A percentile compares a stretch with the other conserved stretches of the same genome.
Conservation (phyloP, 2,329 filamentous ascomycete species). For the Ilyonectria mors-panacis region DNA sequence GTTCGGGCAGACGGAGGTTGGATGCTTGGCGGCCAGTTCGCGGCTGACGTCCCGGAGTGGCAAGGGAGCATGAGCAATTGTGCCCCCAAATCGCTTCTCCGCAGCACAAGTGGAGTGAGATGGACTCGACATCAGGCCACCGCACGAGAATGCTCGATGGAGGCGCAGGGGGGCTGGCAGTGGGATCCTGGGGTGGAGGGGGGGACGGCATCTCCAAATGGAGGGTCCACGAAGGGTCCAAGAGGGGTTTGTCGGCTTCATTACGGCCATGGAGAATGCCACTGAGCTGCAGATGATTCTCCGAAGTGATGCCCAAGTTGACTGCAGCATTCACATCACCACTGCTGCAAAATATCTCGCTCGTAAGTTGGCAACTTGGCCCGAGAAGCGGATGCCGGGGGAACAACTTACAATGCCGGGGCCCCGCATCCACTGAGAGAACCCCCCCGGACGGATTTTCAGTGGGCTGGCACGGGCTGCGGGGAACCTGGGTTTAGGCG, state of each 20-base stretch:
- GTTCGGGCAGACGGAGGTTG: conserved; percentile 32
- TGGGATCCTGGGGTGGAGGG: conserved; percentile 9
- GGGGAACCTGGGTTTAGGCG: conserved; percentile 30
- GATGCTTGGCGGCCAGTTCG: conserved; percentile 17
- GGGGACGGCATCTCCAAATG: not conserved
- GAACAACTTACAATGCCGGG: conserved; percentile 9
- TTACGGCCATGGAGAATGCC: not conserved
- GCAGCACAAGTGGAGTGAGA: conserved; percentile 27
- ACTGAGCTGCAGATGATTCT: not conserved
- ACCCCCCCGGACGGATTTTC: not conserved
- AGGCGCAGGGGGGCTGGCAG: not conserved
- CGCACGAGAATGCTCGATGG: conserved; percentile 6
- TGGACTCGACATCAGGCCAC: conserved; percentile 27
- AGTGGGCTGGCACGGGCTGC: conserved; percentile 12
- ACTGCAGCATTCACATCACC: not conserved
- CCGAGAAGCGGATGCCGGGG: not conserved
- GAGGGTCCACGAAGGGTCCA: conserved; percentile 1
- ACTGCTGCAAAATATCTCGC: not conserved
- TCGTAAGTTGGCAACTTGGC: too few relatives aligned
- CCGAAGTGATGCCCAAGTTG: not conserved
- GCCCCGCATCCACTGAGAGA: conserved; percentile 20
- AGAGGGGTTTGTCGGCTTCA: not conserved
- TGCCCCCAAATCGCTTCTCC: conserved; percentile 20
- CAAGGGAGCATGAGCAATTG: conserved; percentile 2
- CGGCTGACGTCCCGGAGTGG: not conserved